Percentiles rank a stretch among this genome's conserved stretches.
These are phyloP conservation scores for Volvariella surrecta DNA, from an alignment of 1,284 basidiomycete genomes.

Conservation along the genomic window DNA sequence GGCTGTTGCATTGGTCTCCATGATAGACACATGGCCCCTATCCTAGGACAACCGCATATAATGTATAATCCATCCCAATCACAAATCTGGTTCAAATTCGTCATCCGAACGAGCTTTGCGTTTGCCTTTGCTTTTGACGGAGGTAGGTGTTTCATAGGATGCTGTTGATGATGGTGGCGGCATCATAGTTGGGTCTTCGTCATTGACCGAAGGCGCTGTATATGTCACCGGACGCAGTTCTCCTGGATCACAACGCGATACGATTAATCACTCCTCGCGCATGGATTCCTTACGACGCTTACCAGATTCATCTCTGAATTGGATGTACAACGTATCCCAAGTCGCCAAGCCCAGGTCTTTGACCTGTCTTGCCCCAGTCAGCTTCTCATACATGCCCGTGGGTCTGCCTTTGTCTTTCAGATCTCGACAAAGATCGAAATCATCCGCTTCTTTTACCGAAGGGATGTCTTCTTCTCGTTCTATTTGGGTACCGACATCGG, in stretches of 20 bases:
- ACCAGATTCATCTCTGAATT: constrained; percentile 56
- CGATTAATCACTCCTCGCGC: constrained; percentile 4
- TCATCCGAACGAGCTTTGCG: constrained; percentile 22
- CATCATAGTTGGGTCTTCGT: constrained; percentile 24
- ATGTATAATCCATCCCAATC: too few species aligned
- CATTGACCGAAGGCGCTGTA: constrained; percentile 23
- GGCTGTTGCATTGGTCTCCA: too few species aligned
- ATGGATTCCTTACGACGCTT: constrained; percentile 11
- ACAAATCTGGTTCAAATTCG: not conserved
- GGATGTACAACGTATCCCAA: constrained; percentile 61
- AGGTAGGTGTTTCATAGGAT: constrained; percentile 13
- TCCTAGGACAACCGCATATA: too few species aligned
- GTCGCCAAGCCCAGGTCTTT: constrained; percentile 39
- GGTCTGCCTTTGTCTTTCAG: constrained; percentile 26
- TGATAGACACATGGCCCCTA: too few species aligned
- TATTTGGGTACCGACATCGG: constrained; percentile 23
- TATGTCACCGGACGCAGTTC: constrained; percentile 21
- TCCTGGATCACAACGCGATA: constrained; percentile 13
- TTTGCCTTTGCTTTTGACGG: constrained; percentile 26
- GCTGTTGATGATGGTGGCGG: constrained; percentile 17
- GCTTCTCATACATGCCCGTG: constrained; percentile 38
- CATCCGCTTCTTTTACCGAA: constrained; percentile 29
- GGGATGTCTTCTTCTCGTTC: constrained; percentile 34
- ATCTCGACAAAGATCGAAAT: constrained; percentile 58
- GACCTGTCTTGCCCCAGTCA: constrained; percentile 36